Evolutionary conservation across 805 yeast genomes (phyloP), one percentile per base, ranked within the genome.

Genomic region (Yarrowia osloensis): DNA sequence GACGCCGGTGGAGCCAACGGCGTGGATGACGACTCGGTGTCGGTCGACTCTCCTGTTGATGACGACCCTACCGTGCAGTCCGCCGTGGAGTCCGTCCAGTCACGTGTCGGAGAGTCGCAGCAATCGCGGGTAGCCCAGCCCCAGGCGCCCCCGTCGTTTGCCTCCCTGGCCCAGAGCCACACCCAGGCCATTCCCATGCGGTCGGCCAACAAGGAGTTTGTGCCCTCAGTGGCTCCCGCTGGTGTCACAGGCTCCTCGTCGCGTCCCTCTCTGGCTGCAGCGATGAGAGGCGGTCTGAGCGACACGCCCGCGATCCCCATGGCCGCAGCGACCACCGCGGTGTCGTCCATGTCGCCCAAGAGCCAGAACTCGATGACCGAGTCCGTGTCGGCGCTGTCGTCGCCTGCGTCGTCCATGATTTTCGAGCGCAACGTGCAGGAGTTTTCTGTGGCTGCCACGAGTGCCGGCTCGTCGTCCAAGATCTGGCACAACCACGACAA

Each of bases 341-440:
- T 54, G 9, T 44, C 42, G 21, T 44, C 44, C 66, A 61, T 61
- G 54, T 61, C 66, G 26, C 66, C 66, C 42, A 44, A 61, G 44
- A 44, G 54, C 40, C 54, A 33, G 44, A 46, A 61, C 66, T 61
- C 66, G 12, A 33, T 61, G 66, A 61, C 54, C 54, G 63, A 57
- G 49, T 57, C 63, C 1, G 49, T 57, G 4, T 57, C 66, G 9
- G 66, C 54, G 2, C 66, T 44, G 12, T 67, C 73, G 7, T 73
- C 77, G n/a, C 73, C 77, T 4, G 76, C 75, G 13, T 74, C 78
- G 31, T 84, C 88, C 17, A 73, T 83, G 73, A 88, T 88, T 72
- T 89, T 85, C 73, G 92, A 87, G 71, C 80, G 91, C 67, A 81
- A 84, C 57, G 91, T 87, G 9, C 89, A 87, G 73, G 90, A 86